Conservation (phyloP, 768 basidiomycete genomes). For the Megacollybia marginata region DNA sequence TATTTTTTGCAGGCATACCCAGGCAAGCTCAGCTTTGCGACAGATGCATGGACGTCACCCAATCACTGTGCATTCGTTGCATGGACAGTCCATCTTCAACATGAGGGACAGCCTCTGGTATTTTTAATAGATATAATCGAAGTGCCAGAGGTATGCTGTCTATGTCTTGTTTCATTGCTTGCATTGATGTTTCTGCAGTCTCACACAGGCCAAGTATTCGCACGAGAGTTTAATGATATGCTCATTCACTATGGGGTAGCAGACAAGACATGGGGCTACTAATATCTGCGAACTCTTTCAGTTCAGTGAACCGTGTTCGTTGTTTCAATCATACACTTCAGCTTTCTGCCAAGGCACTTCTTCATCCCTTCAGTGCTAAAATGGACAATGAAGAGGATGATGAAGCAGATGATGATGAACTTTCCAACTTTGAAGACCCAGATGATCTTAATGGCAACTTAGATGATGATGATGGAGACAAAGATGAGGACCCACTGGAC, state of each 20-base stretch:
- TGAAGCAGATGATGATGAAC: background rate
- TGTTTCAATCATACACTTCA: too few species aligned
- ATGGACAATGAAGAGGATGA: background rate
- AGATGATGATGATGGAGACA: constrained; percentile 3
- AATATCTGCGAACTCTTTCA: background rate
- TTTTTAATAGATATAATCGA: constrained; percentile 5
- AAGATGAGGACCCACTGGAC: constrained; percentile 6
- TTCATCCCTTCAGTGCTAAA: background rate
- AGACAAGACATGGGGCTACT: constrained; percentile 12
- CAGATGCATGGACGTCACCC: constrained; percentile 22
- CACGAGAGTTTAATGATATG: background rate
- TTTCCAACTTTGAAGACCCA: background rate
- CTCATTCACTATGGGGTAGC: constrained; percentile 1
- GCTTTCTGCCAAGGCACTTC: constrained; percentile 6
- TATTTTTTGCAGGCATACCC: constrained; percentile 9
- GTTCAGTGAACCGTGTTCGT: background rate
- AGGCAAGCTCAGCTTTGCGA: constrained; percentile 14
- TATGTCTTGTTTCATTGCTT: background rate
- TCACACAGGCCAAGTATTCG: background rate
- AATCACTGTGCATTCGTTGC: constrained; percentile 18
- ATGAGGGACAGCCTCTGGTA: constrained; percentile 8
- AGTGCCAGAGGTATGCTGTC: constrained; percentile 1
- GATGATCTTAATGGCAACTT: constrained; percentile 3
- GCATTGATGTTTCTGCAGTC: background rate
- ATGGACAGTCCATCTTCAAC: constrained; percentile 12